phyloP scores from a whole-genome alignment of 1,284 basidiomycete genomes.

The Boletellus deceptivus region DNA sequence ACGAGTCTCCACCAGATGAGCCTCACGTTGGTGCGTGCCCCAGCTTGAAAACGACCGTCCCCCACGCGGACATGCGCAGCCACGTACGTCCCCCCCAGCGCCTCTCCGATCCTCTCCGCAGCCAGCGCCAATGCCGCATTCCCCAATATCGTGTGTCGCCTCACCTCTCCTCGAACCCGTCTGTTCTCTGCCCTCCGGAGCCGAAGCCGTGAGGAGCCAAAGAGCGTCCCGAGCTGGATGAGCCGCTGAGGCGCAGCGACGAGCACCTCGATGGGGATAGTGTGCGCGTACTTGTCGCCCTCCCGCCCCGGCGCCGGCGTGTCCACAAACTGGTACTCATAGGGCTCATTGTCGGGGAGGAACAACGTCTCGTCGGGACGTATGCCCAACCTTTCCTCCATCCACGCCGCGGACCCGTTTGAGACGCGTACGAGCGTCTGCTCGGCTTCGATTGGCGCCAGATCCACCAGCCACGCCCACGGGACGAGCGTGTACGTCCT shows the following conservation, averaged over 20 bases:
- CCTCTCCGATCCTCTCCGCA: constrained; percentile 41
- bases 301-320: constrained; percentile 32
- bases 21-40: constrained; percentile 43
- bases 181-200: constrained; percentile 42
- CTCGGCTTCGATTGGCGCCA: constrained; percentile 28
- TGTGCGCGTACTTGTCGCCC: constrained; percentile 41
- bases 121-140: constrained; percentile 45
- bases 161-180: constrained; percentile 43
- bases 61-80: constrained; percentile 66
- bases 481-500: constrained; percentile 58
- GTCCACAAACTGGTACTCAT: constrained; percentile 69
- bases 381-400: constrained; percentile 43
- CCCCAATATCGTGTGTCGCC: constrained; percentile 51
- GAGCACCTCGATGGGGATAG: constrained; percentile 31
- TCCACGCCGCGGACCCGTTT: constrained; percentile 50
- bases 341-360: constrained; percentile 53
- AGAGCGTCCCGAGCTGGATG: constrained; percentile 64
- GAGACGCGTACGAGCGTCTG: constrained; percentile 46
- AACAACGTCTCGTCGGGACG: constrained; percentile 41
- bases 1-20: constrained; percentile 58
- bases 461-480: constrained; percentile 69
- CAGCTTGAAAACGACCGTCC: constrained; percentile 57
- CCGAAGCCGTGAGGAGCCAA: constrained; percentile 64
- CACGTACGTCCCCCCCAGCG: constrained; percentile 54
- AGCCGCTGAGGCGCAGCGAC: constrained; percentile 38